Conservation (phyloP, 306 rosid species). For the Amphicarpaea edgeworthii region DNA sequence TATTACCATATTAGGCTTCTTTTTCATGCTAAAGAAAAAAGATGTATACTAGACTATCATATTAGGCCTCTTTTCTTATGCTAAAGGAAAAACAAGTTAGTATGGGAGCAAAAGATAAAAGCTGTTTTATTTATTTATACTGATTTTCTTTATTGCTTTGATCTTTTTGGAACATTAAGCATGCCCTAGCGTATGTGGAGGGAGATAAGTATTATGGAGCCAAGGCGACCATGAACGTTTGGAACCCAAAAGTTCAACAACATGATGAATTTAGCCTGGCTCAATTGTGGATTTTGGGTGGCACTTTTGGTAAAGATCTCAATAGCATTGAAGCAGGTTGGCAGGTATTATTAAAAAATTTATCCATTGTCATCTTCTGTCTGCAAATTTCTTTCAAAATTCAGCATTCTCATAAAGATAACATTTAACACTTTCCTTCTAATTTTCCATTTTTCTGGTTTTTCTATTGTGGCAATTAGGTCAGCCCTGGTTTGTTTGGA, state of each 20-base stretch:
- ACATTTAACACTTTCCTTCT: conserved; percentile 23
- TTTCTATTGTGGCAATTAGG: conserved; percentile 49
- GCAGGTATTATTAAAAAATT: conserved; percentile 62
- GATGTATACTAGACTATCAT: not conserved
- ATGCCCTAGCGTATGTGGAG: conserved; percentile 65
- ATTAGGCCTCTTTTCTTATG: not conserved
- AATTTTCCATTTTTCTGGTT: conserved; percentile 42
- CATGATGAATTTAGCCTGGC: conserved; percentile 66
- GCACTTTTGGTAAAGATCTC: conserved; percentile 63
- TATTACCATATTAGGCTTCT: not conserved
- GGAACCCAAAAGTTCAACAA: conserved; percentile 65
- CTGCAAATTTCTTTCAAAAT: conserved; percentile 9
- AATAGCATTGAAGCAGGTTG: conserved; percentile 73
- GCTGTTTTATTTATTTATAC: conserved; percentile 17
- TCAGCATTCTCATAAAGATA: conserved; percentile 18
- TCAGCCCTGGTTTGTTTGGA: conserved; percentile 65
- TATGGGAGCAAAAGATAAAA: conserved; percentile 14
- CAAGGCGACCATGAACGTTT: conserved; percentile 67
- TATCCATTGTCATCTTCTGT: conserved; percentile 39
- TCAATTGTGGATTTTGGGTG: conserved; percentile 65
- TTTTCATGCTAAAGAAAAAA: not conserved
- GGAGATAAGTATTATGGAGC: conserved; percentile 65
- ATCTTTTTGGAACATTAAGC: conserved; percentile 54
- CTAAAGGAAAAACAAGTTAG: not conserved
- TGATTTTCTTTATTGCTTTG: conserved; percentile 31